Evolutionary conservation across 2,329 filamentous ascomycete species (phyloP).

Genomic region (Claviceps pusilla): DNA sequence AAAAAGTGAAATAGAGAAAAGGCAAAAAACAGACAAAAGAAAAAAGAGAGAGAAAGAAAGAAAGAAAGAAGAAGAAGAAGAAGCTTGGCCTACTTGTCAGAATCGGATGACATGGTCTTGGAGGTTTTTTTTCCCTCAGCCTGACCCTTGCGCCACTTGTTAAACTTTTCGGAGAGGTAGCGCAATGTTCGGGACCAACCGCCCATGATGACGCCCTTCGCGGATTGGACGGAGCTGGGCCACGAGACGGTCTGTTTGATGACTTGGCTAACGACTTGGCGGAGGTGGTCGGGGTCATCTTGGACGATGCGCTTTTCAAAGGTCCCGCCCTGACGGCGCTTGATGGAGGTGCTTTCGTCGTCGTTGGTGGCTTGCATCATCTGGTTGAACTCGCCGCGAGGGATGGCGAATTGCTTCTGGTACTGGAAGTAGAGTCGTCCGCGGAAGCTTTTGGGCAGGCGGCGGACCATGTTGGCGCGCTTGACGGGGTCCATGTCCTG

Average conservation of each 20-base stretch:
- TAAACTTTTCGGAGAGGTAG: constrained; percentile 71
- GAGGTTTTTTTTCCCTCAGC: constrained; percentile 10
- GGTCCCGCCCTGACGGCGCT: constrained; percentile 59
- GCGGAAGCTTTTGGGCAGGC: constrained; percentile 74
- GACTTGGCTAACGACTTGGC: constrained; percentile 53
- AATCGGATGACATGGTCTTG: constrained; percentile 5
- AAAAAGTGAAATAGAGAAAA: neutral
- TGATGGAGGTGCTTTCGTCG: constrained; percentile 48
- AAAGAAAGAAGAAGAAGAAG: neutral
- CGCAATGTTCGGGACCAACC: constrained; percentile 54
- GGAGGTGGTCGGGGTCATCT: constrained; percentile 52
- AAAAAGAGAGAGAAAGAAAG: neutral
- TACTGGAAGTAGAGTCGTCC: constrained; percentile 89
- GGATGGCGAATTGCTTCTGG: constrained; percentile 77
- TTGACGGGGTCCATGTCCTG: constrained; percentile 90
- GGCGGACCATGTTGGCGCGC: constrained; percentile 89
- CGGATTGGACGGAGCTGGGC: constrained; percentile 76
- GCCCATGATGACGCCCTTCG: constrained; percentile 71
- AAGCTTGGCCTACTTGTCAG: neutral
- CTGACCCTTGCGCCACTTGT: constrained; percentile 42
- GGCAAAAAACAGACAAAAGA: neutral
- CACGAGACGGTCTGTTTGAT: constrained; percentile 82
- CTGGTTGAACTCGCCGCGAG: constrained; percentile 64
- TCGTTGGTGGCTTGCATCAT: constrained; percentile 70
- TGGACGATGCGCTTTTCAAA: constrained; percentile 77